Evolutionary conservation across 768 basidiomycete species (phyloP).

Genomic region (Trametes cubensis): DNA sequence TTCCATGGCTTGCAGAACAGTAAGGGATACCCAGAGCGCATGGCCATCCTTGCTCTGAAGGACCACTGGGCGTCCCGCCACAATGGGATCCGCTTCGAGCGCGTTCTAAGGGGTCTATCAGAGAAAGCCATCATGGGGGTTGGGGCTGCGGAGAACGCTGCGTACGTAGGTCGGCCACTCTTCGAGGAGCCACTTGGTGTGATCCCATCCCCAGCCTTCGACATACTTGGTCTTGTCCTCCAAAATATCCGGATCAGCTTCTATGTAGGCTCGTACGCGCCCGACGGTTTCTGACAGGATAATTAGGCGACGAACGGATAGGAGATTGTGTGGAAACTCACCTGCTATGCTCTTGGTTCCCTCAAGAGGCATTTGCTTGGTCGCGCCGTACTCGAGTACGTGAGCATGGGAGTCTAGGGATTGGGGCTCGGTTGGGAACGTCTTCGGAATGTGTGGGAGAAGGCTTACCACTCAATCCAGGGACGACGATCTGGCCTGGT

Average conservation of each 20-base stretch:
- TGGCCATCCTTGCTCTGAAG: constrained; percentile 89
- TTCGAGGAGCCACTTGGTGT: constrained; percentile 67
- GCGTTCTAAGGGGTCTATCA: constrained; percentile 54
- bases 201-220: constrained; percentile 90
- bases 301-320: background rate
- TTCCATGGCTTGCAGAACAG: constrained; percentile 56
- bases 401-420: constrained; percentile 77
- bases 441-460: background rate
- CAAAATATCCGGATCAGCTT: constrained; percentile 56
- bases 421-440: background rate
- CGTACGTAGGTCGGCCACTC: constrained; percentile 72
- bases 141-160: constrained; percentile 10
- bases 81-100: constrained; percentile 68
- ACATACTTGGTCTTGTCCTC: constrained; percentile 64
- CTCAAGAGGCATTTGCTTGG: constrained; percentile 63
- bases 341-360: constrained; percentile 63
- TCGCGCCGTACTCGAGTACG: constrained; percentile 76
- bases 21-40: constrained; percentile 81
- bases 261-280: constrained; percentile 63
- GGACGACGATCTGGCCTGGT: constrained; percentile 63
- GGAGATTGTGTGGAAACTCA: constrained; percentile 24
- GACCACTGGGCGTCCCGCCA: constrained; percentile 70
- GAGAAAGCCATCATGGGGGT: background rate
- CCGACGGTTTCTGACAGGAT: constrained; percentile 56
- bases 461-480: constrained; percentile 68